Base-by-base conservation (phyloP, 116 monocot species). In the Papilionanthe hybrid region DNA sequence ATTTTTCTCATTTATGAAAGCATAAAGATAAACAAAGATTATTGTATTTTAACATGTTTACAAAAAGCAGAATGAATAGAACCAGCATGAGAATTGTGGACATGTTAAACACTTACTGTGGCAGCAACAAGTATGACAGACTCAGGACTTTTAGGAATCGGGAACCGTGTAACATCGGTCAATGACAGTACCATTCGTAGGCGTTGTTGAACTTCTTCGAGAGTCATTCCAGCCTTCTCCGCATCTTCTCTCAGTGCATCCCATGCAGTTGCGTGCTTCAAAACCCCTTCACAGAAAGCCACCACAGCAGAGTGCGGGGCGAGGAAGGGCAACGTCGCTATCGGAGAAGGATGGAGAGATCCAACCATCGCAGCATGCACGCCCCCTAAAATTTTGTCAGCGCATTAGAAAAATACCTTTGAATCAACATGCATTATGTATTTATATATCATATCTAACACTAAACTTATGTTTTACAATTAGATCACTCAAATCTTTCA, bases 321-420 rank as follows among this genome's bases (percentile, higher is more conserved):
- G 27, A 98, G 91, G 84, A 98, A 98, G 53, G 94, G 98, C 53
- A 94, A 83, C 7, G 87, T 91, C 1, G 98, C 98, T 79, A 98
- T 87, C 69, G 98, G 94, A 41, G 83, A 91, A 23, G 94, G 98
- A 78, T 98, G 98, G 68, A 98, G 79, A 37, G 98, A 91, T 79
- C 98, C 98, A 77, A 98, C 98, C 94, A 98, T 98, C 8, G 98
- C 98, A 79, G 98, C 98, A 86, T 98, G 98, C 20, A 98, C 98
- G 42, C 98, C 98, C 4, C 98, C 98, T 97, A 55, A 28, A 48
- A 15, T 75, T 50, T 48, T 7, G 1, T 9, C 7, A 29, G 22
- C 20, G 5, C 22, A 20, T 73, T 72, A 73, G 1, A 43, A 22
- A 32, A 73, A 23, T 1, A 73, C 44, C 7, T 73, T 43, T n/a